These are phyloP conservation scores for Bryum argenteum DNA, from an alignment of 225 moss, liverwort and hornwort genomes.

Conservation along the genomic window DNA sequence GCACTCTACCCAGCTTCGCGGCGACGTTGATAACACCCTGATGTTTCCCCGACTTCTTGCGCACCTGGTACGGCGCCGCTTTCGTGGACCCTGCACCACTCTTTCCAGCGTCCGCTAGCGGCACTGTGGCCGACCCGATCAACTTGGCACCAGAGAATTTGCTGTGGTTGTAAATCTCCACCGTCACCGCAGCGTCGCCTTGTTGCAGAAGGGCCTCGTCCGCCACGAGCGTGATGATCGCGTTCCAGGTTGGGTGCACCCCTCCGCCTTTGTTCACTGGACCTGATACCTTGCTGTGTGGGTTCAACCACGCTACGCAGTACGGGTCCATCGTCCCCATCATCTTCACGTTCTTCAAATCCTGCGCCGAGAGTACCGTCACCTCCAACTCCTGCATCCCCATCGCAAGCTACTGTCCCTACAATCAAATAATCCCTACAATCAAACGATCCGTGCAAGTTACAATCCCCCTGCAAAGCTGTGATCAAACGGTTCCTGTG, in stretches of 20 bases:
- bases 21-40: constrained; percentile 30
- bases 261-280: constrained; percentile 37
- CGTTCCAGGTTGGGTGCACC: constrained; percentile 33
- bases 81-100: constrained; percentile 6
- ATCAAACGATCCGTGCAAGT: neutral
- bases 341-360: constrained; percentile 31
- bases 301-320: constrained; percentile 33
- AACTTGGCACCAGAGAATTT: constrained; percentile 23
- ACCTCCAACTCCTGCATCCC: constrained; percentile 28
- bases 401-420: neutral
- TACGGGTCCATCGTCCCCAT: constrained; percentile 24
- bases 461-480: no score
- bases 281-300: constrained; percentile 21
- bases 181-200: constrained; percentile 19
- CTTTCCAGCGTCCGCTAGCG: constrained; percentile 7
- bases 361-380: constrained; percentile 26
- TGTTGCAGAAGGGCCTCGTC: constrained; percentile 11
- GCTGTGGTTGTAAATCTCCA: constrained; percentile 28
- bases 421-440: neutral
- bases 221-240: constrained; percentile 26
- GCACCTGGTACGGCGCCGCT: constrained; percentile 24
- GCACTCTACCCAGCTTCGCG: constrained; percentile 12
- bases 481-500: neutral
- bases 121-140: constrained; percentile 10
- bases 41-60: constrained; percentile 27